Evolutionary conservation across 805 yeast genomes (phyloP).

Genomic region (Kuraishia molischiana): DNA sequence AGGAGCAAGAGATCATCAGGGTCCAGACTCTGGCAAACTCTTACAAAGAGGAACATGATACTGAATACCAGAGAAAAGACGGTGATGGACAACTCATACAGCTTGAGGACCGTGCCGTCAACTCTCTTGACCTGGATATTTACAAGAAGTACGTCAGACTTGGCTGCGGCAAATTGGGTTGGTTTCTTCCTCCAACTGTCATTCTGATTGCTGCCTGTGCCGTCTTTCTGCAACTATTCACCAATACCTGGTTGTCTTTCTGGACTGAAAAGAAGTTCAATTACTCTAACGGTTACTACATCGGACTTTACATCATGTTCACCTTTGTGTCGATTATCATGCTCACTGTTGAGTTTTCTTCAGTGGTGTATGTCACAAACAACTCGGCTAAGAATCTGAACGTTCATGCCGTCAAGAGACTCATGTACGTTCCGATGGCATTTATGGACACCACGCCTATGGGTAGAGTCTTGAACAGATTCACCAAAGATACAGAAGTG

Average conservation of each 20-base stretch:
- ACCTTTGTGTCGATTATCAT: slow-evolving; percentile 40
- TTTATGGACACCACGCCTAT: slow-evolving; percentile 81
- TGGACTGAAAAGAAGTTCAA: slow-evolving; percentile 56
- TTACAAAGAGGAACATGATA: background rate
- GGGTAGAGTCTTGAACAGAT: slow-evolving; percentile 78
- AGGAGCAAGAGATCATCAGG: slow-evolving; percentile 14
- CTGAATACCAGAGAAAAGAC: slow-evolving; percentile 6
- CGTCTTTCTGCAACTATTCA: slow-evolving; percentile 47
- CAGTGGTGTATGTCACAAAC: slow-evolving; percentile 41
- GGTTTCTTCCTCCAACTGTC: slow-evolving; percentile 7
- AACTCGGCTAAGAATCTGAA: slow-evolving; percentile 49
- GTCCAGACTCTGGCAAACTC: slow-evolving; percentile 2
- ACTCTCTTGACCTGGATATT: slow-evolving; percentile 37
- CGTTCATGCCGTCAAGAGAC: slow-evolving; percentile 44
- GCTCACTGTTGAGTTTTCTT: slow-evolving; percentile 33
- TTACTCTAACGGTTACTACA: slow-evolving; percentile 43
- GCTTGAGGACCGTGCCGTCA: slow-evolving; percentile 51
- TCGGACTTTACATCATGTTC: slow-evolving; percentile 62
- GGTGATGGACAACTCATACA: slow-evolving; percentile 26
- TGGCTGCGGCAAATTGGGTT: slow-evolving; percentile 36
- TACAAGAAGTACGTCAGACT: slow-evolving; percentile 39
- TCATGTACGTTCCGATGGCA: slow-evolving; percentile 73
- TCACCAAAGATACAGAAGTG: slow-evolving; percentile 80
- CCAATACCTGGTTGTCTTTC: slow-evolving; percentile 73
- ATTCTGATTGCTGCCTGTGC: slow-evolving; percentile 36